Evolutionary conservation across 192 early-diverging fungal genomes (phyloP), one percentile per base, ranked within the genome.

Genomic region (Coemansia aciculifera): DNA sequence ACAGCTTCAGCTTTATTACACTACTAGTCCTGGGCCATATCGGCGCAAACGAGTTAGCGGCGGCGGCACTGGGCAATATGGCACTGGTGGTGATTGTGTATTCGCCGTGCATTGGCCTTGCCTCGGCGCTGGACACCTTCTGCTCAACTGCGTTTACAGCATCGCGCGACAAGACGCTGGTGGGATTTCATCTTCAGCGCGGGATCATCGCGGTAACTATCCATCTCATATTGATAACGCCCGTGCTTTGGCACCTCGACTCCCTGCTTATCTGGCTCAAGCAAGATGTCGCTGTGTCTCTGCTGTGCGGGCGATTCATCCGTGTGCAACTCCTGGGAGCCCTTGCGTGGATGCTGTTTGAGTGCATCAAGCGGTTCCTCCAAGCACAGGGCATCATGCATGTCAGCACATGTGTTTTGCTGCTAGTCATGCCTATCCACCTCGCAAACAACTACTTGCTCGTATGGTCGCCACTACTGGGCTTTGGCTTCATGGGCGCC

Each of bases 381-480:
- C 93, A 96, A 69, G 89, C 90, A 1, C 96, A 98, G 84, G 95
- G 91, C 63, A 90, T 90, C 71, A 95, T 98, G 97, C 85, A 90
- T 31, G 93, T 91, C 1, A 86, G 85, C 38, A 92, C 94, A 31
- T 85, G 84, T 62, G 86, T 96, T 19, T 83, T 94, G 31, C 49
- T 90, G 23, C 75, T 90, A 48, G 88, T 88, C 3, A 65, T 90
- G 27, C 92, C 92, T 7, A 57, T 94, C 51, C 94, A 95, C 68
- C 71, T 91, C 0, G 62, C 89, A 24, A 71, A 91, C 64, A 95
- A 91, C 77, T 97, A 92, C 57, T 37, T 85, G 1, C 75, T 99
- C 23, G 94, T 98, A n/a, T 94, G 88, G 86, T 86, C 87, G 51
- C 80, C 84, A 13, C 65, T 75, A n/a, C 66, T 88, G 15, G 74